Percentiles rank a stretch among this genome's conserved stretches.
Evolutionary conservation across 352 stramenopile genomes (phyloP).

Genomic region (Globisporangium solare): DNA sequence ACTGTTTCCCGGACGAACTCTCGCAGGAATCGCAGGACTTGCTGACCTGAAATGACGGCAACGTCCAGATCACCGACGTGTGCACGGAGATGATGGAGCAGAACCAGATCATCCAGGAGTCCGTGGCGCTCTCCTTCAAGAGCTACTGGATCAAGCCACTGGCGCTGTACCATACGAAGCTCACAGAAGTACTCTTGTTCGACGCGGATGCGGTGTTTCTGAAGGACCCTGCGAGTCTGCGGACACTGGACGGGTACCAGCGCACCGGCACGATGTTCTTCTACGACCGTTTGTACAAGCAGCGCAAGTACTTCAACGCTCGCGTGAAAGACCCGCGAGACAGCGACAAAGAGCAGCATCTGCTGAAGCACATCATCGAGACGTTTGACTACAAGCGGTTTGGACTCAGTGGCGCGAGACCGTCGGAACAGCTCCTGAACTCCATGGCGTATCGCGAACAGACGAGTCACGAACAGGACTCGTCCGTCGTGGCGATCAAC

Average conservation of each 20-base stretch:
- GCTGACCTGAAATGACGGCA: slow-evolving; percentile 29
- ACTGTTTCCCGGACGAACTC: slow-evolving; percentile 39
- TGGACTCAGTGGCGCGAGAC: slow-evolving; percentile 14
- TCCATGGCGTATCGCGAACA: slow-evolving; percentile 38
- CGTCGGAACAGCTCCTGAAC: slow-evolving; percentile 34
- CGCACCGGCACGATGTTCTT: slow-evolving; percentile 58
- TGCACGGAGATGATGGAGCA: slow-evolving; percentile 28
- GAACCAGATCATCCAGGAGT: slow-evolving; percentile 5
- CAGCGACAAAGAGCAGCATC: slow-evolving; percentile 17
- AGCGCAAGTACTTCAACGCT: slow-evolving; percentile 29
- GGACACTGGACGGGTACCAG: slow-evolving; percentile 30
- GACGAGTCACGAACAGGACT: slow-evolving; percentile 61
- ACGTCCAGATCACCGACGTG: slow-evolving; percentile 52
- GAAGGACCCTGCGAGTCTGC: slow-evolving; percentile 31
- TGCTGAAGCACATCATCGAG: slow-evolving; percentile 34
- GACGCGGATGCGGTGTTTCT: slow-evolving; percentile 54
- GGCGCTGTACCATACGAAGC: slow-evolving; percentile 42
- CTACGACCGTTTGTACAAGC: slow-evolving; percentile 47
- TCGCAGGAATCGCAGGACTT: slow-evolving; percentile 24
- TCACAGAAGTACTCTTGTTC: slow-evolving; percentile 44
- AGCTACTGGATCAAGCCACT: slow-evolving; percentile 65
- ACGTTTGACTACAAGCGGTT: slow-evolving; percentile 48
- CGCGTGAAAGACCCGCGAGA: slow-evolving; percentile 16
- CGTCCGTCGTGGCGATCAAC: slow-evolving; percentile 48
- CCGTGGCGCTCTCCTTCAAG: slow-evolving; percentile 20